Base-by-base conservation (phyloP, 2,329 filamentous ascomycete genomes). In the Diaporthe humulicola region DNA sequence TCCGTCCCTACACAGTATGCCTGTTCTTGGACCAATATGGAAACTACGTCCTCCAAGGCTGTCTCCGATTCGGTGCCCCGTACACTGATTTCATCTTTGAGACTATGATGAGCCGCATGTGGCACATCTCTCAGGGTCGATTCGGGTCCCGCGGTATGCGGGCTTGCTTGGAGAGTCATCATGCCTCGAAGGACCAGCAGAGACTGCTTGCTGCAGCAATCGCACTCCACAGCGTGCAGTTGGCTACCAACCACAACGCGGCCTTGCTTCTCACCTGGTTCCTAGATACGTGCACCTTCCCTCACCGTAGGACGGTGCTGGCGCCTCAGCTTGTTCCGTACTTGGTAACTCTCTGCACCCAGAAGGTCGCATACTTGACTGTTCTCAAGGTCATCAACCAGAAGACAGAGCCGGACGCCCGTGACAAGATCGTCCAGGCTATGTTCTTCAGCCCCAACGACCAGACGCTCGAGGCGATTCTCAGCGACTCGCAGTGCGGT, bases 321-420 rank as follows among this genome's bases (percentile, higher is more conserved):
- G 96, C 97, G 58, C 97, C 97, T 28, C 92, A 96, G 79, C 91
- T 99, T 33, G 95, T 98, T 22, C 96, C 97, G 54, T 95, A 98
- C 82, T 88, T 99, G 42, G 95, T 98, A 33, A 95, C 98, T 82
- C 90, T 99, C 9, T 98, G 97, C 88, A 98, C 97, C 0, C 97
- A 99, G 88, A 98, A 98, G 88, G 96, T 99, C 73, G 97, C 97
- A 0, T 98, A 98, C 81, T 88, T 98, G 76, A 99, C 97, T 0
- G 96, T 99, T 1, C 88, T 99, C 74, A 99, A 99, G 87, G 95
- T 98, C 69, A 98, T 99, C 84, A 99, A 99, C 83, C 97, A 99
- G 84, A 95, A 98, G 82, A 94, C 96, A 45, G 97, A 99, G 85
- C 90, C 94, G 0, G 96, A 98, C 76, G 97, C 97, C 4, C 92